Conservation (phyloP, 2,329 filamentous ascomycete genomes). For the Colletotrichum sp. region DNA sequence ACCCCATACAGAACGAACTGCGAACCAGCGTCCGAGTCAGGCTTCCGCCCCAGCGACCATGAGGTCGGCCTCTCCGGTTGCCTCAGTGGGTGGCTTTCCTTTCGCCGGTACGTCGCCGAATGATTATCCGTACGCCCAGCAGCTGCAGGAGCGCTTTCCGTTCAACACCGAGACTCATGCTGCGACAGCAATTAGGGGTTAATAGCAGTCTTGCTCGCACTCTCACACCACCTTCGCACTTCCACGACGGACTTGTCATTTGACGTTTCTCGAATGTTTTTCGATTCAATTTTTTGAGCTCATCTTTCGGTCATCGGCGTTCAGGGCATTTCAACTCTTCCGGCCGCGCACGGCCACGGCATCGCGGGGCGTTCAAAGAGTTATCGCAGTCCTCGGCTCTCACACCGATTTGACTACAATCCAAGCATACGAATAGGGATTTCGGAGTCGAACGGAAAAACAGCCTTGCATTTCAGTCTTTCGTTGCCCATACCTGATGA, state of each 20-base stretch:
- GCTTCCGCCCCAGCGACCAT: constrained; percentile 37
- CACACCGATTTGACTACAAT: constrained; percentile 1
- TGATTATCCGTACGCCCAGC: constrained; percentile 45
- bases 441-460: constrained; percentile 2
- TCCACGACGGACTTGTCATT: background rate
- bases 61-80: constrained; percentile 48
- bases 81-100: constrained; percentile 48
- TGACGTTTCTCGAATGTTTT: constrained; percentile 21
- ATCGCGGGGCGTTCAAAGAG: constrained; percentile 14
- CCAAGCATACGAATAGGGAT: constrained; percentile 16
- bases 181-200: constrained; percentile 53
- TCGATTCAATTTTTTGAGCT: background rate
- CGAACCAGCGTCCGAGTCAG: constrained; percentile 33
- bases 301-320: constrained; percentile 12
- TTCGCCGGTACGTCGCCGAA: constrained; percentile 51
- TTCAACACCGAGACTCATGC: constrained; percentile 52
- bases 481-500: constrained; percentile 8
- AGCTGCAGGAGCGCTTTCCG: constrained; percentile 52
- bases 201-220: constrained; percentile 8
- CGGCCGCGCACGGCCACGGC: constrained; percentile 11
- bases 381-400: background rate
- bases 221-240: background rate
- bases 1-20: constrained; percentile 27
- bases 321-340: constrained; percentile 3
- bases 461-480: constrained; percentile 7